phyloP scores from a whole-genome alignment of 345 rosid genomes.

The Camelina sativa region DNA sequence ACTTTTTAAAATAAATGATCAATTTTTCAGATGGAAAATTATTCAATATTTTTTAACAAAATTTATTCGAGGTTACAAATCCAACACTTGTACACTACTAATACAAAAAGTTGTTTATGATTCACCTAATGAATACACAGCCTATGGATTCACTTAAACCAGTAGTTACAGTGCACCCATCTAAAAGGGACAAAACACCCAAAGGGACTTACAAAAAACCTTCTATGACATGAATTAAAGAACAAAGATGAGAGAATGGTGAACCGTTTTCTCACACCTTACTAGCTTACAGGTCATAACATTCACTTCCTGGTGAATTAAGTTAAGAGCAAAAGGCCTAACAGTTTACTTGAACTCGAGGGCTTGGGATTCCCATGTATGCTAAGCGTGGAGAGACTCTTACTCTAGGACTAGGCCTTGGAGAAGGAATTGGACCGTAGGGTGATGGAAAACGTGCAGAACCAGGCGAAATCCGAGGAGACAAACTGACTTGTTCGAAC shows the following conservation, averaged over 20 bases:
- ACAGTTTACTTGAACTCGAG: slow-evolving; percentile 45
- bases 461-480: slow-evolving; percentile 52
- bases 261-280: slow-evolving; percentile 18
- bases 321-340: slow-evolving; percentile 26
- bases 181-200: background rate
- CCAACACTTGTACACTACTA: background rate
- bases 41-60: background rate
- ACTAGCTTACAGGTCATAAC: slow-evolving; percentile 22
- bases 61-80: background rate
- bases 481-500: slow-evolving; percentile 66
- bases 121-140: slow-evolving; percentile 11
- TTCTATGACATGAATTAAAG: slow-evolving; percentile 28
- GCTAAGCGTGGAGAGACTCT: slow-evolving; percentile 57
- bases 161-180: background rate
- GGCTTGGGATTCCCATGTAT: slow-evolving; percentile 54
- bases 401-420: slow-evolving; percentile 57
- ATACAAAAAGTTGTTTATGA: background rate
- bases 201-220: background rate
- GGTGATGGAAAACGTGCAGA: slow-evolving; percentile 36
- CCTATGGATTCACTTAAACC: background rate
- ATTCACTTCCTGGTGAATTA: slow-evolving; percentile 4
- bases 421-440: slow-evolving; percentile 58
- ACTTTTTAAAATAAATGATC: no score
- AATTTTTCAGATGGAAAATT: background rate
- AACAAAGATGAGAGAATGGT: slow-evolving; percentile 23